Percentiles rank a stretch among this genome's conserved stretches.
Conservation (phyloP, 805 yeast species). For the Nakazawaea molendinolei region DNA sequence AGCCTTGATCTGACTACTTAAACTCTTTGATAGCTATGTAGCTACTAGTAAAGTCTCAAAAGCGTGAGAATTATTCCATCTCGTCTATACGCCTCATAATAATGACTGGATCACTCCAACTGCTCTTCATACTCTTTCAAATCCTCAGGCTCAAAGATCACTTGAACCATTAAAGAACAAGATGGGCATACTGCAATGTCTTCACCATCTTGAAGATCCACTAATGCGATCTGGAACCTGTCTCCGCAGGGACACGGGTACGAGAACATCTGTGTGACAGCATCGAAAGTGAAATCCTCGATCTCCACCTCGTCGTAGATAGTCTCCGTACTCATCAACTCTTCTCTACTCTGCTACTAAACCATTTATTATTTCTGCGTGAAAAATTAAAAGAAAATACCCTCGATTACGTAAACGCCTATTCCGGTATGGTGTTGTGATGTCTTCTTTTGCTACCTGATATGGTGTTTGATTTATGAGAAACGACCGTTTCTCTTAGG, state of each 20-base stretch:
- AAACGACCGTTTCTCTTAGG: too few species aligned
- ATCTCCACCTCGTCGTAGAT: slow-evolving; percentile 93
- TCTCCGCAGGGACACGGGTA: slow-evolving; percentile 99
- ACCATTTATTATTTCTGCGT: background rate
- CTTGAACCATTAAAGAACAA: slow-evolving; percentile 88
- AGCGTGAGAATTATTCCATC: too few species aligned
- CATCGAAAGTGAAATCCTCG: slow-evolving; percentile 91
- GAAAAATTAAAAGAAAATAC: background rate
- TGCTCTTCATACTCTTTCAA: slow-evolving; percentile 37
- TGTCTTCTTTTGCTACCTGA: too few species aligned
- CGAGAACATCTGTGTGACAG: slow-evolving; percentile 71
- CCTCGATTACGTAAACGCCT: too few species aligned
- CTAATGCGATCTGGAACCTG: slow-evolving; percentile 76
- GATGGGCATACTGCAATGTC: slow-evolving; percentile 95
- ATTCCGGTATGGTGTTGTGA: too few species aligned
- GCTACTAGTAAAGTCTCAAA: too few species aligned
- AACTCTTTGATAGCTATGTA: too few species aligned
- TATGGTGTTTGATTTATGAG: too few species aligned
- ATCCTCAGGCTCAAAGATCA: slow-evolving; percentile 72
- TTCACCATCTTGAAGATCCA: slow-evolving; percentile 85
- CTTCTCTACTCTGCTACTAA: background rate
- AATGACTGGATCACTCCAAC: slow-evolving; percentile 7
- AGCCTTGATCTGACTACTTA: too few species aligned
- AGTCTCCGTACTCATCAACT: slow-evolving; percentile 36
- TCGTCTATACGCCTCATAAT: background rate